Base-by-base conservation (phyloP, 371 early-diverging fungal species). In the Zancudomyces culisetae region DNA sequence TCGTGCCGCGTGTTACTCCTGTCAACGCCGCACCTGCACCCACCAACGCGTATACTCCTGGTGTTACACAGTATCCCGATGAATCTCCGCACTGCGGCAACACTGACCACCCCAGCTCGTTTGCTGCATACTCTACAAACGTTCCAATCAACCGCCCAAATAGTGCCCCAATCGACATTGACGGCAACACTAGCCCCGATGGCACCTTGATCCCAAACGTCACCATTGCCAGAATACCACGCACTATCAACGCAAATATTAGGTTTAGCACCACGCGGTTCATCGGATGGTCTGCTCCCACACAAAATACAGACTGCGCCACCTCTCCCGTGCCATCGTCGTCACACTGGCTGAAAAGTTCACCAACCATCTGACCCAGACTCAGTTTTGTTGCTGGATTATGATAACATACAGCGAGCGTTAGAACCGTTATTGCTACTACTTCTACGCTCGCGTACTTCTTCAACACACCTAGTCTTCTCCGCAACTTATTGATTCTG, bases 1-100 rank as follows among this genome's bases (percentile, higher is more conserved):
- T 88, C 8, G 95, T 92, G 65, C 90, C 90, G 54, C 92, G 78
- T 0, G 97, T 91, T 2, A 88, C 82, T 8, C 97, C 94, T 1
- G 85, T 83, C 55, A 96, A 67, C 27, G 81, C 74, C 2, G 93
- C 91, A 2, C 90, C 91, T 0, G 93, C 93, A 6, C 95, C 97
- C 2, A 95, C 85, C 68, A 94, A 75, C 0, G 97, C 91, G 63
- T 96, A 96, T 12, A 87, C 80, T 24, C 94, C 97, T 0, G 92
- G 90, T 13, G 82, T 87, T 12, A 96, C 75, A 61, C 95, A 93
- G 30, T 64, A 65, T 6, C 60, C 65, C 50, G n/a, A 21, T 21
- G 71, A 75, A 3, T 68, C 56, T 1, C 64, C 58, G 55, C 87
- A 85, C 13, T 74, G 69, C 0, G 75, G 66, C 54, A 85, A 85